These are phyloP conservation scores for Dipteronia dyeriana DNA, from an alignment of 345 rosid genomes.

Conservation along the genomic window DNA sequence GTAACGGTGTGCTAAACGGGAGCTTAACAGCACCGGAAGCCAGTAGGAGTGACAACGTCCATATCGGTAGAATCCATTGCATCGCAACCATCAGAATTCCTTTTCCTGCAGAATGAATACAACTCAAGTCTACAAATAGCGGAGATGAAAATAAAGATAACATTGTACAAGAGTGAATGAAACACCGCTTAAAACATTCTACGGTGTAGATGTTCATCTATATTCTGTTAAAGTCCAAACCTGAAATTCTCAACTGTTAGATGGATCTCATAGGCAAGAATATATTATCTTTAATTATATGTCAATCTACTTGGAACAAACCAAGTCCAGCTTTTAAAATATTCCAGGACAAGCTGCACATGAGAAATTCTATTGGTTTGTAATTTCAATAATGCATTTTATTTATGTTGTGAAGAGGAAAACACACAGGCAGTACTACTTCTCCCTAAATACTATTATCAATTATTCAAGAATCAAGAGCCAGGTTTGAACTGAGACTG, in stretches of 20 bases:
- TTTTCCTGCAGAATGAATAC: constrained; percentile 51
- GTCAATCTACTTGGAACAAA: neutral
- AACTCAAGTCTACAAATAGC: neutral
- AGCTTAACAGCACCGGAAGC: constrained; percentile 62
- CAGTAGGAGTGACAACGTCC: constrained; percentile 58
- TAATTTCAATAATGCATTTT: neutral
- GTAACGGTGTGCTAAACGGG: constrained; percentile 53
- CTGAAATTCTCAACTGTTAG: too few species aligned
- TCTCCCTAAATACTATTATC: neutral
- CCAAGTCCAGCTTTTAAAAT: neutral
- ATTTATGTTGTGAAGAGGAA: neutral
- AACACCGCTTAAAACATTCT: neutral
- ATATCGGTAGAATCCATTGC: constrained; percentile 64
- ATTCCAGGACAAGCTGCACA: neutral
- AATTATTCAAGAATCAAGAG: too few species aligned
- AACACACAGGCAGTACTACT: neutral
- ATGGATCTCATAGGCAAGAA: too few species aligned
- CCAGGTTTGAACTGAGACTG: too few species aligned
- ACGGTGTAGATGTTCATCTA: too few species aligned
- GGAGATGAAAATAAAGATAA: neutral
- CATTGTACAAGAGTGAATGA: neutral
- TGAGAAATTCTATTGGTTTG: neutral
- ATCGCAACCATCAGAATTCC: constrained; percentile 42
- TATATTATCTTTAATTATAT: too few species aligned
- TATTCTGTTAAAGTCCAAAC: too few species aligned